Base-by-base conservation (phyloP, 768 basidiomycete genomes). In the Lanmaoa pseudosensibilis region DNA sequence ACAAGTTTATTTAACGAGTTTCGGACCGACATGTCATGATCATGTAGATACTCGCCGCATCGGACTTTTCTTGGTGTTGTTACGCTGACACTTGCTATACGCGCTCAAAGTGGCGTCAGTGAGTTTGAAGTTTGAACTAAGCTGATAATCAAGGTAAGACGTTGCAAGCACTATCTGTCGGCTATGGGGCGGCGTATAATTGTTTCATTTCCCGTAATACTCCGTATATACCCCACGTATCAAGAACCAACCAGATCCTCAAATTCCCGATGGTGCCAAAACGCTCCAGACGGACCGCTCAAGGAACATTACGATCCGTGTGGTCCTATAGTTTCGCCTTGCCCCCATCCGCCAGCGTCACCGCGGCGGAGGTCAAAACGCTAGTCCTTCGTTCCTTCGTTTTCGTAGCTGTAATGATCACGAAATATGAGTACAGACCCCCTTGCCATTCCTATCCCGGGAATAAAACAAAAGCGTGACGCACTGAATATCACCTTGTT, bases 401-500 rank as follows among this genome's bases (percentile, higher is more conserved):
- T 73, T 93, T 97, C 25, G 87, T 83, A 50, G 76, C 95, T 98
- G 46, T 33, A 23, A 38, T 5, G 5, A 27, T 27, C 36, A 52
- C 32, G 50, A 21, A 23, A 25, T 13, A 27, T 56, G 39, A 62
- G 59, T 19, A 51, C 11, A n/a, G 3, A 13, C 37, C 4, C 2
- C n/a, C n/a, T n/a, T 8, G 10, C 30, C 19, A 21, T 25, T 16
- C 53, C 27, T 4, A 11, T 15, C 6, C 36, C 13, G n/a, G 10
- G 30, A 15, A 13, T 2, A 11, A n/a, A 15, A 13, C 2, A 25
- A 21, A 55, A 34, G 27, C 4, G 40, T n/a, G 11, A 81, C 92
- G 69, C 64, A 97, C 94, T 77, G 72, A 99, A 99, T 48, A 98
- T 85, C 52, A 98, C 87, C 74, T 86, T 97, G 58, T 81, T 73